Base-by-base conservation (phyloP, 177 flowering plant species). In the Tripterygium wilfordii region DNA sequence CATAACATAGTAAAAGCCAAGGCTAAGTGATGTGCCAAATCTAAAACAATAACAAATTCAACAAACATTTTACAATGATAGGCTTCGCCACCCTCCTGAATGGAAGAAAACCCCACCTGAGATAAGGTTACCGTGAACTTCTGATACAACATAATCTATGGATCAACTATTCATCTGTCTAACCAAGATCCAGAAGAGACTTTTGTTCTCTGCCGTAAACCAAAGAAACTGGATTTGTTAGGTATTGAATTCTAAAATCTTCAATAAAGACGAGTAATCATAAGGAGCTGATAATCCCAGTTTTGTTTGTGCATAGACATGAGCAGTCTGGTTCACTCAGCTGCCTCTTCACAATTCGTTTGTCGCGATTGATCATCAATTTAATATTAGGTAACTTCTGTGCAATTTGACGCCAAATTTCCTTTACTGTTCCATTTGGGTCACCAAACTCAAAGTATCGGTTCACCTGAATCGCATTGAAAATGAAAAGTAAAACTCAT, bases 381-480 rank as follows among this genome's bases (percentile, higher is more conserved):
- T 78, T 85, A 25, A 86, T 66, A n/a, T 76, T 72, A 8, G 98
- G 87, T 0, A 85, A 74, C 72, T 92, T 92, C 55, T 55, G 52
- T 19, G 94, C 72, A 37, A 92, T 85, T 72, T 92, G 83, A 33
- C 95, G 94, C 98, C 98, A 88, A 8, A 84, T 77, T 65, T 86
- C 91, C 28, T 80, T 75, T 46, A 88, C 95, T 0, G 98, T 77
- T 58, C 91, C 98, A 65, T 85, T 71, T 33, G 82, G 75, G 65
- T 77, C 70, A 16, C 75, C 85, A 45, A 82, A 92, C 39, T 86
- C 84, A 41, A 82, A 92, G 62, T 84, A 86, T 4, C 60, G 71
- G 40, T 69, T 84, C 53, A 84, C 91, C 99, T 92, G 80, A 51
- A 63, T 23, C 55, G 53, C 40, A n/a, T n/a, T 16, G 7, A 21